Evolutionary conservation across 768 basidiomycete species (phyloP).

Genomic region (Xerocomellus intermedius): DNA sequence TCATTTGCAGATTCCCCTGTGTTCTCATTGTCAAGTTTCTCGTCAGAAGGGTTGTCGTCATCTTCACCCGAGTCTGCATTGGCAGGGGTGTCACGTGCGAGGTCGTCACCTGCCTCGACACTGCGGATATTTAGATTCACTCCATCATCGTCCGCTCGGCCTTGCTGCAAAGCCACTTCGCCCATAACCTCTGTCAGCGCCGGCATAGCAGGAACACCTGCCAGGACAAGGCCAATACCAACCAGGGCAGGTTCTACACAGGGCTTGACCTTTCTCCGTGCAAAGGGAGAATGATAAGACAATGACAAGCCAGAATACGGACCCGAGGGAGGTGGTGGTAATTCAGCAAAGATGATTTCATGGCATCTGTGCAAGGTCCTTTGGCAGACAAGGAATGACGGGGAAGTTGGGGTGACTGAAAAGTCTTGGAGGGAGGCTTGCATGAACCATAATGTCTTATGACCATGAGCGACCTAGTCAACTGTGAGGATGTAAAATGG

Average conservation of each 20-base stretch:
- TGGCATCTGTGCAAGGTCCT: constrained; percentile 89
- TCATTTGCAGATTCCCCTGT: constrained; percentile 13
- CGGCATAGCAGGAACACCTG: constrained; percentile 77
- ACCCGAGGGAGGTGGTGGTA: constrained; percentile 59
- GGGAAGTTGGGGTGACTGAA: constrained; percentile 48
- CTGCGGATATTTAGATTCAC: constrained; percentile 47
- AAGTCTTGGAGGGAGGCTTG: constrained; percentile 92
- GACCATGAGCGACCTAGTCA: constrained; percentile 10
- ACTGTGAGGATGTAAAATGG: constrained; percentile 16
- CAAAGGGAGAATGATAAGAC: constrained; percentile 47
- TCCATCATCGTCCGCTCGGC: constrained; percentile 66
- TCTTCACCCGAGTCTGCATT: constrained; percentile 31
- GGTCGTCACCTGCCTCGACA: constrained; percentile 45
- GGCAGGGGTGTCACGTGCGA: constrained; percentile 28
- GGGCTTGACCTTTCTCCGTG: constrained; percentile 65
- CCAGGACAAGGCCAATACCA: constrained; percentile 80
- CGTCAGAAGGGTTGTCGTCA: constrained; percentile 46
- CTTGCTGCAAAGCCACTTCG: constrained; percentile 86
- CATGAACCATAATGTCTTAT: constrained; percentile 96
- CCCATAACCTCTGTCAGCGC: constrained; percentile 71
- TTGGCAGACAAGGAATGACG: constrained; percentile 88
- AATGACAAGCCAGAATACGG: constrained; percentile 66
- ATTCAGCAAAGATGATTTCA: constrained; percentile 93
- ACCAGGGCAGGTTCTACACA: constrained; percentile 74
- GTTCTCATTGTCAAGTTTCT: constrained; percentile 35